These are phyloP conservation scores for Misopates orontium DNA, from an alignment of 257 asterid genomes.

Conservation along the genomic window DNA sequence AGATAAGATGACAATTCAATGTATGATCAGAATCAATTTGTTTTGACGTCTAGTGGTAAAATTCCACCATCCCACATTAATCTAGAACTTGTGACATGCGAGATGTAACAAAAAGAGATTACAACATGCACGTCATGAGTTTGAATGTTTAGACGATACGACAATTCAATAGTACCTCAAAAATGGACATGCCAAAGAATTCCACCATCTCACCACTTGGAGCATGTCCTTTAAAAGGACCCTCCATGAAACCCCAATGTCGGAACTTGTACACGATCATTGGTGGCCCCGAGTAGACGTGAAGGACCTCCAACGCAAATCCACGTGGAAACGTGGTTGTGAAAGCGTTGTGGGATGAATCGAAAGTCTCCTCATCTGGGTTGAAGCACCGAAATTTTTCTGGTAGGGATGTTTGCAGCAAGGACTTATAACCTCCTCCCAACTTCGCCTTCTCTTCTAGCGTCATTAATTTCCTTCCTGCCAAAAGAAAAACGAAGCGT, in stretches of 20 bases:
- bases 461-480: constrained; percentile 36
- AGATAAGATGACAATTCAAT: too few species aligned
- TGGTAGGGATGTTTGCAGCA: constrained; percentile 45
- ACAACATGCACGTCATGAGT: too few species aligned
- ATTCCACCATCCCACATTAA: too few species aligned
- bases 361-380: constrained; percentile 43
- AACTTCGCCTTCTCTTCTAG: constrained; percentile 34
- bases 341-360: constrained; percentile 39
- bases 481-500: background rate
- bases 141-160: too few species aligned
- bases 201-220: constrained; percentile 48
- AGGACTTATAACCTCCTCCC: constrained; percentile 42
- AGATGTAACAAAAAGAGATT: too few species aligned
- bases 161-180: too few species aligned
- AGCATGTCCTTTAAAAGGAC: constrained; percentile 42
- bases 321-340: constrained; percentile 45
- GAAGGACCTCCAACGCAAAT: constrained; percentile 42
- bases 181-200: constrained; percentile 40
- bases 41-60: too few species aligned
- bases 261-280: constrained; percentile 44
- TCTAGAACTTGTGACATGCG: too few species aligned
- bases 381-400: constrained; percentile 33
- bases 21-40: too few species aligned
- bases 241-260: constrained; percentile 63
- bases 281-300: constrained; percentile 47